Conservation (phyloP, 2,329 filamentous ascomycete genomes). For the Cucurbitaria berberidis region DNA sequence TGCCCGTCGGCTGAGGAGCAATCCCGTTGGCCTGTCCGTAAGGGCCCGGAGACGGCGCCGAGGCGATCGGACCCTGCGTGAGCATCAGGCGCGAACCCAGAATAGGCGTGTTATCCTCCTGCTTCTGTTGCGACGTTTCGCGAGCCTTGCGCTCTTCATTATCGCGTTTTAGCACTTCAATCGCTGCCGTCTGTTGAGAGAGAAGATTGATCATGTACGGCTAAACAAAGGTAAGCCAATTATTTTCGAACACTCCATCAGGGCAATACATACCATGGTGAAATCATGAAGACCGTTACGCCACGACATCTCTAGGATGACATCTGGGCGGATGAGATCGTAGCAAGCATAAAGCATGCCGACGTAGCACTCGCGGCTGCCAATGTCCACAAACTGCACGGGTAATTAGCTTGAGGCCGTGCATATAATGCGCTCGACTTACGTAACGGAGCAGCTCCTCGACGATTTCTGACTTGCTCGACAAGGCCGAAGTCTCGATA, state of each 20-base stretch:
- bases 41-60: slow-evolving; percentile 67
- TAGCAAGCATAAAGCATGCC: slow-evolving; percentile 99
- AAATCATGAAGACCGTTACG: slow-evolving; percentile 93
- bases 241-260: not conserved
- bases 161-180: slow-evolving; percentile 86
- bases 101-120: slow-evolving; percentile 92
- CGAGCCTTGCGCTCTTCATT: slow-evolving; percentile 88
- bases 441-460: slow-evolving; percentile 96
- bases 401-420: slow-evolving; percentile 43
- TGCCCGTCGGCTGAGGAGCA: slow-evolving; percentile 79
- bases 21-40: slow-evolving; percentile 87
- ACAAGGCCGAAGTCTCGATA: slow-evolving; percentile 95
- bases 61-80: slow-evolving; percentile 77
- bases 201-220: slow-evolving; percentile 99
- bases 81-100: slow-evolving; percentile 93
- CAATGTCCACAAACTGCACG: slow-evolving; percentile 93
- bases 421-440: slow-evolving; percentile 59
- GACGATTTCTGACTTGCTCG: slow-evolving; percentile 86
- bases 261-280: slow-evolving; percentile 70
- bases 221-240: slow-evolving; percentile 24
- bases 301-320: slow-evolving; percentile 96
- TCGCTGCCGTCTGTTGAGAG: slow-evolving; percentile 84
- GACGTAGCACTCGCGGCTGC: slow-evolving; percentile 98
- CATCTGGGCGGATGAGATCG: slow-evolving; percentile 90
- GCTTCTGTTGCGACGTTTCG: slow-evolving; percentile 78